phyloP scores from a whole-genome alignment of 202 grass and related monocot species.

The Cymbopogon flexuosus region DNA sequence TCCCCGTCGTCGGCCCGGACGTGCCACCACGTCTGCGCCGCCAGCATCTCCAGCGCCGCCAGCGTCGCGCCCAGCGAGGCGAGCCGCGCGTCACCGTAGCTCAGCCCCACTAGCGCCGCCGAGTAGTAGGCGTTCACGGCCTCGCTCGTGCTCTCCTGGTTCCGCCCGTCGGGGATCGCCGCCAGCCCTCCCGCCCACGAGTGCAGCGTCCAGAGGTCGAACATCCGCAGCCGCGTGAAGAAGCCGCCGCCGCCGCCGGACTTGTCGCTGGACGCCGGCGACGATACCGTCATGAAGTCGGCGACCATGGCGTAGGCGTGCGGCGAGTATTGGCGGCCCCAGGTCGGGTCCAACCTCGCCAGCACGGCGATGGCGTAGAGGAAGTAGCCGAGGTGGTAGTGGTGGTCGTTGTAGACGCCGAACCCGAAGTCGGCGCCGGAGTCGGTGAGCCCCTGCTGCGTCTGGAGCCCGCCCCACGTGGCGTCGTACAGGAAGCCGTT shows the following conservation, averaged over 20 bases:
- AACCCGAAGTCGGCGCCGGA: slow-evolving; percentile 84
- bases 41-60: neutral
- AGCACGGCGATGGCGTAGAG: slow-evolving; percentile 90
- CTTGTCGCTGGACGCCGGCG: slow-evolving; percentile 8
- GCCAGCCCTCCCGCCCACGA: slow-evolving; percentile 89
- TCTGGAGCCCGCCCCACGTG: slow-evolving; percentile 82
- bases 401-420: slow-evolving; percentile 88
- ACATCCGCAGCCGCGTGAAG: slow-evolving; percentile 64
- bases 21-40: slow-evolving; percentile 72
- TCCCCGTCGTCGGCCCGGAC: slow-evolving; percentile 1
- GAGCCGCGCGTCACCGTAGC: neutral
- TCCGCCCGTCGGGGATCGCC: slow-evolving; percentile 79
- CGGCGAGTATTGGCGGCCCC: slow-evolving; percentile 68
- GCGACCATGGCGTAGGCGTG: slow-evolving; percentile 82
- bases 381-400: slow-evolving; percentile 98
- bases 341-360: slow-evolving; percentile 58
- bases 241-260: neutral
- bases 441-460: slow-evolving; percentile 54
- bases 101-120: slow-evolving; percentile 32
- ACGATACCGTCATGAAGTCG: slow-evolving; percentile 82
- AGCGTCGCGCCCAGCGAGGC: neutral
- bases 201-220: slow-evolving; percentile 92
- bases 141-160: slow-evolving; percentile 93
- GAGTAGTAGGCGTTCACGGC: slow-evolving; percentile 93
- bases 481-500: slow-evolving; percentile 79